Percentiles rank a stretch among this genome's conserved stretches.
Conservation (phyloP, 495 filamentous ascomycete genomes). For the Elaphomyces granulatus region DNA sequence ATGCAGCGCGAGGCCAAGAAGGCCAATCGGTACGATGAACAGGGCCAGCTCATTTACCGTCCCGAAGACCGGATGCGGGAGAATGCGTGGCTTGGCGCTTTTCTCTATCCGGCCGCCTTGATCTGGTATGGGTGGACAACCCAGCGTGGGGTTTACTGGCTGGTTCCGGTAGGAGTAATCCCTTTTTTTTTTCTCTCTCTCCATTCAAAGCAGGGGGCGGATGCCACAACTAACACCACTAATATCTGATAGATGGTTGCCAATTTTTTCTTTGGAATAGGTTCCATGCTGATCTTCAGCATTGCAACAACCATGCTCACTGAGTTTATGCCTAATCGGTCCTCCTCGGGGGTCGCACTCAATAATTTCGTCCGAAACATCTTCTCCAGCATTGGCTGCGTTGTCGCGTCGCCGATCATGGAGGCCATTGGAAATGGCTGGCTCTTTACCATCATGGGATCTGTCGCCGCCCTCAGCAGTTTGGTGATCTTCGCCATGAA, state of each 20-base stretch:
- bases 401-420: conserved; percentile 66
- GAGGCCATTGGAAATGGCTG: conserved; percentile 76
- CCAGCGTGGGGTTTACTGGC: conserved; percentile 42
- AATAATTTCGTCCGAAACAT: conserved; percentile 72
- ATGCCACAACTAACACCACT: too few relatives aligned
- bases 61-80: conserved; percentile 86
- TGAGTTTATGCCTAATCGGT: conserved; percentile 73
- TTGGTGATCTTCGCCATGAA: conserved; percentile 52
- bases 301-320: conserved; percentile 70
- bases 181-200: too few relatives aligned
- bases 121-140: conserved; percentile 58
- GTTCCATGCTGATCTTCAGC: conserved; percentile 79
- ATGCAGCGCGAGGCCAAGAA: conserved; percentile 70
- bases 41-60: conserved; percentile 52
- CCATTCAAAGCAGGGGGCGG: too few relatives aligned
- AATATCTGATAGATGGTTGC: conserved; percentile 53
- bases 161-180: conserved; percentile 52
- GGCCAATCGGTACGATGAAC: conserved; percentile 54
- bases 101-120: conserved; percentile 54
- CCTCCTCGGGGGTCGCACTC: conserved; percentile 65
- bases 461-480: conserved; percentile 40
- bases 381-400: conserved; percentile 59
- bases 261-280: conserved; percentile 80
- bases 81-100: conserved; percentile 72
- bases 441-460: conserved; percentile 67